phyloP scores from a whole-genome alignment of 2,329 filamentous ascomycete species.

The Aspergillus novofumigatus region DNA sequence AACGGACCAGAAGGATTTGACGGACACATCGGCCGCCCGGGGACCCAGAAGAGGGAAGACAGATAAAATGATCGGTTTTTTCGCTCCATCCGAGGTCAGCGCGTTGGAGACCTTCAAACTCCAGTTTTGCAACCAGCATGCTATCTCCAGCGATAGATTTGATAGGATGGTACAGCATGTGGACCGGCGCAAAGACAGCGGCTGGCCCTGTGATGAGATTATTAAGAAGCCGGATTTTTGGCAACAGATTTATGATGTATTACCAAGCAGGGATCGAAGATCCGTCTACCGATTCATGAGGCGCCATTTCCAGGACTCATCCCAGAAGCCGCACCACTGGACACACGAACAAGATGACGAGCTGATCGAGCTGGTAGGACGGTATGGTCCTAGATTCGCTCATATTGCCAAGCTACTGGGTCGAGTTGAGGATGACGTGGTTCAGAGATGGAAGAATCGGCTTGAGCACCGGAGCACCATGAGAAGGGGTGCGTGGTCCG shows the following conservation, averaged over 20 bases:
- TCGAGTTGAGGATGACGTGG: constrained; percentile 39
- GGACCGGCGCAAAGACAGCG: constrained; percentile 14
- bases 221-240: constrained; percentile 35
- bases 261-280: constrained; percentile 34
- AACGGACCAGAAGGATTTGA: neutral
- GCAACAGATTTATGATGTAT: constrained; percentile 28
- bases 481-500: constrained; percentile 34
- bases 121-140: constrained; percentile 29
- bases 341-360: constrained; percentile 39
- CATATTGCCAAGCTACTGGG: constrained; percentile 36
- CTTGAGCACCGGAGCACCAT: constrained; percentile 35
- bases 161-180: constrained; percentile 35
- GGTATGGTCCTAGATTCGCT: constrained; percentile 34
- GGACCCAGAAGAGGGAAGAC: constrained; percentile 1
- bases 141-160: constrained; percentile 19
- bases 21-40: neutral
- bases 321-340: constrained; percentile 37
- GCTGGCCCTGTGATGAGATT: constrained; percentile 22
- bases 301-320: constrained; percentile 38
- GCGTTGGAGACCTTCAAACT: constrained; percentile 31
- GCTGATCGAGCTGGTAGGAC: constrained; percentile 27
- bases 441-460: constrained; percentile 41
- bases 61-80: constrained; percentile 26
- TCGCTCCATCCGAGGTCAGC: constrained; percentile 27
- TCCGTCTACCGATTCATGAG: constrained; percentile 42